These are phyloP conservation scores for Pinus taeda DNA, from an alignment of 75 land plant genomes.

Conservation along the genomic window DNA sequence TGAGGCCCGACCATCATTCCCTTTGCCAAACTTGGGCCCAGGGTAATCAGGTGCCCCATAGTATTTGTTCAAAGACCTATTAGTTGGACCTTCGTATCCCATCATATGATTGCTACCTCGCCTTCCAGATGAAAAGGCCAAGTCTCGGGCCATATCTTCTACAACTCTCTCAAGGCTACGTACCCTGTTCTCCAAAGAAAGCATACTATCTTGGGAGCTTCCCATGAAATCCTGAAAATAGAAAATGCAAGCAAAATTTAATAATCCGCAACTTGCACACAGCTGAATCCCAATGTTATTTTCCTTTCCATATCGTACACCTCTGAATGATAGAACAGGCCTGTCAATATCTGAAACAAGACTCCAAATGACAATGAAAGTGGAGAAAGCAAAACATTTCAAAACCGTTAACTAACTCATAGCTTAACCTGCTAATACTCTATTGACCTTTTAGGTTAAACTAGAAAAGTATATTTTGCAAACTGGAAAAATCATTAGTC, in stretches of 20 bases:
- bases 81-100: constrained; percentile 49
- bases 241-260: background rate
- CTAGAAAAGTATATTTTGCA: background rate
- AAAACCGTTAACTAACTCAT: background rate
- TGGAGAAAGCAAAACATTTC: background rate
- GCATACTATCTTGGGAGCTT: constrained; percentile 86
- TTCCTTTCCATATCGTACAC: background rate
- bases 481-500: background rate
- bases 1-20: constrained; percentile 36
- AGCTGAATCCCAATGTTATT: background rate
- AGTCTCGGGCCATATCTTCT: constrained; percentile 83
- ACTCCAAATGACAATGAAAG: background rate
- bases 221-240: constrained; percentile 90
- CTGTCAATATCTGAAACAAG: background rate
- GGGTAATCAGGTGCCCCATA: constrained; percentile 51
- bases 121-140: constrained; percentile 48
- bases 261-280: background rate
- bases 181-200: constrained; percentile 81
- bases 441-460: background rate
- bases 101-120: constrained; percentile 32
- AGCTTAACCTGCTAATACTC: background rate
- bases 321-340: background rate
- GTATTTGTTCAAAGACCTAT: constrained; percentile 51
- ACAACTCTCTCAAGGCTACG: constrained; percentile 90
- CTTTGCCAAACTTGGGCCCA: constrained; percentile 43